Evolutionary conservation across 2,329 filamentous ascomycete genomes (phyloP), one percentile per base, ranked within the genome.

Genomic region (Verticillium zaregamsianum): DNA sequence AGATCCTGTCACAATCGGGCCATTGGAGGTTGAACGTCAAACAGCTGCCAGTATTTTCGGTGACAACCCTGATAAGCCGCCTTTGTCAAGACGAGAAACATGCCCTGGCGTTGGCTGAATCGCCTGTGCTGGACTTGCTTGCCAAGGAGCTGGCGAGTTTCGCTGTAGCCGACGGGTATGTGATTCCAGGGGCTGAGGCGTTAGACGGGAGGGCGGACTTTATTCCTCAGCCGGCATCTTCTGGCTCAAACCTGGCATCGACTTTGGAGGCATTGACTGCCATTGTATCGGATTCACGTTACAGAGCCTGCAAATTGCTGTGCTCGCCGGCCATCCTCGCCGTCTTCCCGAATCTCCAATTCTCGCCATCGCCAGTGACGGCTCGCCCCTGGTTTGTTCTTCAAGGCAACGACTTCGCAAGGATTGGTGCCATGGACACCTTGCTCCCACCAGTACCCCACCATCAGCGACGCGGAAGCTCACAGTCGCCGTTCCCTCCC

Each of bases 221-320:
- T 11, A 82, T 92, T 56, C 90, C 90, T 3, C 76, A 81, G 3
- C 80, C 89, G 28, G 86, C 90, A 8, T 82, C 85, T 2, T 77
- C 80, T 15, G 79, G 78, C 17, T 80, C 85, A 31, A 85, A 84
- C 63, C 76, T 96, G 45, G 82, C 87, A 2, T 86, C 87, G 11
- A 84, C 97, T 20, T 77, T 98, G 7, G 89, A 92, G 64, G 91
- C 93, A 0, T 85, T 96, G 58, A 84, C 88, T 23, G 84, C 88
- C 55, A 90, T 97, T 57, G 85, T 97, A 58, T 85, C 88, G 64
- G 86, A 91, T 68, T 97, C 94, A 0, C 89, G 88, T 67, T 91
- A 89, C 73, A 86, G 92, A 60, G 88, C 91, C 11, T 89, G 89
- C 66, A 85, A 91, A 68, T 82, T 91, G 57, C 76, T 90, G 54